Percentiles rank a stretch among this genome's conserved stretches.
Evolutionary conservation across 1,284 basidiomycete genomes (phyloP).

Genomic region (Melanopsichium pennsylvanicum): DNA sequence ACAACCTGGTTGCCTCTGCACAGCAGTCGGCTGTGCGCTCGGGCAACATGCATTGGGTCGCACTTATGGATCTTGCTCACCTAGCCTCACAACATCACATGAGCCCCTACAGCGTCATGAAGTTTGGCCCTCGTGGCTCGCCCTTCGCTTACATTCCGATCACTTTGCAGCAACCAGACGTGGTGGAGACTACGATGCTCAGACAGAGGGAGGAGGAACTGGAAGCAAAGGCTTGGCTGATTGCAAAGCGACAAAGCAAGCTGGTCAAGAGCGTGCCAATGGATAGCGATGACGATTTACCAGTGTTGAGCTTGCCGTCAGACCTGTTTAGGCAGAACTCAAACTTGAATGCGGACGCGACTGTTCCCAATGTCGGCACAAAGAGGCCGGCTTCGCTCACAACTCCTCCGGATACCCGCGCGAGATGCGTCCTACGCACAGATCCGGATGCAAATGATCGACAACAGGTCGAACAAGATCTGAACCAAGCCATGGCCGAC

Average conservation of each 20-base stretch:
- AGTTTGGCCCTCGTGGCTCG: conserved; percentile 56
- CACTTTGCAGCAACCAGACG: conserved; percentile 55
- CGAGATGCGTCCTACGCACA: conserved; percentile 22
- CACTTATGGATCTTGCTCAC: conserved; percentile 54
- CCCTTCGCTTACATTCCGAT: conserved; percentile 63
- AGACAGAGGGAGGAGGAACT: conserved; percentile 49
- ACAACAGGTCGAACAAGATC: conserved; percentile 25
- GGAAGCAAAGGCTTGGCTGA: conserved; percentile 39
- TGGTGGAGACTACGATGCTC: conserved; percentile 39
- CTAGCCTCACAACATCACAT: conserved; percentile 64
- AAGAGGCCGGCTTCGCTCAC: conserved; percentile 43
- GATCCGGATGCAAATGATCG: background rate
- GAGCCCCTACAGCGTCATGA: conserved; percentile 57
- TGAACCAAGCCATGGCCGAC: conserved; percentile 31
- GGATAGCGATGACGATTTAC: conserved; percentile 26
- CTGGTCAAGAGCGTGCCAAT: background rate
- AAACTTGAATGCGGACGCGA: background rate
- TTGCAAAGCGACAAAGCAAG: conserved; percentile 17
- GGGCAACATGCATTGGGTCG: conserved; percentile 54
- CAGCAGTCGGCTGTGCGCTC: conserved; percentile 39
- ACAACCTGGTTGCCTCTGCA: conserved; percentile 46
- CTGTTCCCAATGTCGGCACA: conserved; percentile 6
- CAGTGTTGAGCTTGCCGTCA: conserved; percentile 28
- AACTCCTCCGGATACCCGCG: conserved; percentile 26
- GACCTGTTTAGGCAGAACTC: conserved; percentile 17